These are phyloP conservation scores for Camptophora hylomeconis DNA, from an alignment of 2,329 filamentous ascomycete species.

Conservation along the genomic window DNA sequence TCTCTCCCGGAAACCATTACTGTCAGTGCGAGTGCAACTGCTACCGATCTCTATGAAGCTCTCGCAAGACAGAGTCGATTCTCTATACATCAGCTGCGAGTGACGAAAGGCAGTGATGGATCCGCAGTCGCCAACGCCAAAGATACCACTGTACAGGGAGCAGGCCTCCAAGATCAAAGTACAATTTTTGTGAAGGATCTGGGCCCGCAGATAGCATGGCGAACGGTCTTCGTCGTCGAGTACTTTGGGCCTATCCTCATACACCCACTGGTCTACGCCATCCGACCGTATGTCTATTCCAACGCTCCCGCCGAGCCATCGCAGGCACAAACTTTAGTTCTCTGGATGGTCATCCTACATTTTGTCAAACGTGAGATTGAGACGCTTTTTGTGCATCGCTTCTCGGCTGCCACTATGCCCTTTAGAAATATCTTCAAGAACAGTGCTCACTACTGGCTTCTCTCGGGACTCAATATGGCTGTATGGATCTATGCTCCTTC, in stretches of 20 bases:
- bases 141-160: constrained; percentile 39
- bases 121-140: constrained; percentile 42
- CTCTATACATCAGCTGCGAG: constrained; percentile 46
- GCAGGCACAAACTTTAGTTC: constrained; percentile 58
- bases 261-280: constrained; percentile 58
- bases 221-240: constrained; percentile 87
- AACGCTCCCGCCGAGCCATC: constrained; percentile 40
- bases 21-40: constrained; percentile 37
- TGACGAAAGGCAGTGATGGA: constrained; percentile 53
- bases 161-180: constrained; percentile 45
- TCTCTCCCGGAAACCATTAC: constrained; percentile 44
- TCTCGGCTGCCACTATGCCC: constrained; percentile 91
- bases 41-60: constrained; percentile 43
- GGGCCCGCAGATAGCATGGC: constrained; percentile 81
- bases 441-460: constrained; percentile 82
- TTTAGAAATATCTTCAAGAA: constrained; percentile 86
- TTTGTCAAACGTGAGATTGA: constrained; percentile 93
- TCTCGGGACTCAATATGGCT: constrained; percentile 68
- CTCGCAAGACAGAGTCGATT: constrained; percentile 42
- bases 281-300: constrained; percentile 61
- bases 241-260: constrained; percentile 86
- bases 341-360: constrained; percentile 63
- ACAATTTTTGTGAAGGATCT: constrained; percentile 82
- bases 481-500: constrained; percentile 73
- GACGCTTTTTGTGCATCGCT: constrained; percentile 88